Base-by-base conservation (phyloP, 2,329 filamentous ascomycete genomes). In the Aspergillus costaricaensis region DNA sequence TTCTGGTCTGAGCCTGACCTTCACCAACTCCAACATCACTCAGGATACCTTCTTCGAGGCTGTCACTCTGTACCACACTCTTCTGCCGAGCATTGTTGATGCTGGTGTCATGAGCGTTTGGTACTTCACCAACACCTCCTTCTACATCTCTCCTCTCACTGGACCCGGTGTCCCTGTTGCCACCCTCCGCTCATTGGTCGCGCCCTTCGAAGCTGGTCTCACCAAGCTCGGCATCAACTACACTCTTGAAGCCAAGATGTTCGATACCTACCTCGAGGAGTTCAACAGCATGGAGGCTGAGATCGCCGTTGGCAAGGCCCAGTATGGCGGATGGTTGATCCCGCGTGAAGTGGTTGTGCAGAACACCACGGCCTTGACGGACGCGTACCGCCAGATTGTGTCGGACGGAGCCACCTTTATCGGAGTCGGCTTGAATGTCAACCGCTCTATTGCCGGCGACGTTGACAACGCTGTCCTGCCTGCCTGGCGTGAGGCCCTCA, bases 91-190 rank as follows among this genome's bases (percentile, higher is more conserved):
- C 38, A 43, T 55, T 23, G 52, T 55, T 15, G 52, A 55, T 10
- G 52, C 52, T 39, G 52, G 52, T 4, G 52, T 55, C 15, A 55
- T 55, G 52, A 55, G 52, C n/a, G 27, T 55, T 10, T 55, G 52
- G 52, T 55, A 55, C 39, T 55, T 55, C 52, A 55, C 52, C 52
- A 55, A 55, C 39, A 55, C 39, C 7, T 25, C 52, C 52, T 55
- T 55, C 52, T 43, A 30, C 52, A 55, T 55, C 39, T 43, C 52
- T 1, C 52, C 52, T 1, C 38, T 55, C 6, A 55, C 52, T 8
- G 52, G 52, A 6, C 52, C 52, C 5, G 52, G 52, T 9, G 39
- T 55, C 38, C 52, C 52, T 2, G 38, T 55, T 25, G 15, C 23
- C 21, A 55, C 52, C 5, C 52, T 55, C 5, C 52, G 52, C 23